These are phyloP conservation scores for Mycena rebaudengoi DNA, from an alignment of 768 basidiomycete species.

Conservation along the genomic window DNA sequence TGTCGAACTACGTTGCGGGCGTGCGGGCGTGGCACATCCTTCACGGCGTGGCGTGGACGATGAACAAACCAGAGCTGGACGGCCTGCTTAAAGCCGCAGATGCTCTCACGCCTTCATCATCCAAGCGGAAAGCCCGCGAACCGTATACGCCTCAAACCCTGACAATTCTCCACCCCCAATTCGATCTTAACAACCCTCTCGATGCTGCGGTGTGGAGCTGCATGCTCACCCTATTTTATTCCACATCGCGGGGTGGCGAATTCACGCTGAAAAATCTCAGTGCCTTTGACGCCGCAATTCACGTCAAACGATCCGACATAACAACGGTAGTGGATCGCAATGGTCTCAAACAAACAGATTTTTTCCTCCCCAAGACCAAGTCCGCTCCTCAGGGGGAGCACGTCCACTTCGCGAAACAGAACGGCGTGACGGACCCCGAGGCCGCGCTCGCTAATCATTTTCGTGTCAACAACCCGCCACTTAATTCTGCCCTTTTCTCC, in stretches of 20 bases:
- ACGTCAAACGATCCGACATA: conserved; percentile 40
- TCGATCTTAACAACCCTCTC: conserved; percentile 39
- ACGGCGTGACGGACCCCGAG: conserved; percentile 35
- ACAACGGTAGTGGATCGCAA: conserved; percentile 28
- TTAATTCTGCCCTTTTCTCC: conserved; percentile 37
- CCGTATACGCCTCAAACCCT: conserved; percentile 42
- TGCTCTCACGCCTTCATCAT: conserved; percentile 36
- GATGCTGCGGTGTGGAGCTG: conserved; percentile 47
- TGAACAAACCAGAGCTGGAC: conserved; percentile 36
- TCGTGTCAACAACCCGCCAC: conserved; percentile 35
- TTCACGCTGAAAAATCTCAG: conserved; percentile 44
- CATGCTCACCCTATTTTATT: conserved; percentile 48
- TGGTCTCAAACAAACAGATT: conserved; percentile 32
- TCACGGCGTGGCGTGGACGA: conserved; percentile 43
- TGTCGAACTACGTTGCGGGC: conserved; percentile 47
- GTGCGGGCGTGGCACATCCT: conserved; percentile 57
- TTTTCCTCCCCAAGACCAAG: conserved; percentile 42
- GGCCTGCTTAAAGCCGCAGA: conserved; percentile 40
- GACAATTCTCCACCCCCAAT: conserved; percentile 10
- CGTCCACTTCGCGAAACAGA: conserved; percentile 35
- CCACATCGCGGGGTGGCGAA: conserved; percentile 43
- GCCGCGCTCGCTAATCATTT: conserved; percentile 37
- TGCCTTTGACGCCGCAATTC: conserved; percentile 36
- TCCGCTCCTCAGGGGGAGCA: conserved; percentile 35
- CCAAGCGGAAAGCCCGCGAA: conserved; percentile 34